Percentiles rank a stretch among this genome's conserved stretches.
Conservation (phyloP, 352 stramenopile species). For the Pythium scleroteichum region DNA sequence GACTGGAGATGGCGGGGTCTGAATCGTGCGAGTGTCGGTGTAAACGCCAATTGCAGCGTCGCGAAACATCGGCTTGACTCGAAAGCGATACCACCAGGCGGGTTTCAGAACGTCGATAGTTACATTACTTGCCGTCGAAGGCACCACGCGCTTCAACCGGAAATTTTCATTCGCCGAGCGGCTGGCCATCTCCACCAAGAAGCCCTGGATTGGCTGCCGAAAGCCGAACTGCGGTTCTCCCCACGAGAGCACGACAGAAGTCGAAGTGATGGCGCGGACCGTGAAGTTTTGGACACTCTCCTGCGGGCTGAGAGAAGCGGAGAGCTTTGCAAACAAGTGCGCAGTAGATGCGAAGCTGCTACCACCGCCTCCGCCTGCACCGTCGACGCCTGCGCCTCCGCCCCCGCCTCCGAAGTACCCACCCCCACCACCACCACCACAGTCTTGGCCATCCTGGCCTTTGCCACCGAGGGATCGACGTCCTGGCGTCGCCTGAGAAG, state of each 20-base stretch:
- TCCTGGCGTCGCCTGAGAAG: constrained; percentile 42
- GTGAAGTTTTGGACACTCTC: constrained; percentile 34
- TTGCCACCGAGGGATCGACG: constrained; percentile 44
- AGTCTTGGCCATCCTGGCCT: constrained; percentile 75
- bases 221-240: constrained; percentile 39
- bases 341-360: constrained; percentile 51
- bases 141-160: constrained; percentile 38
- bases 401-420: constrained; percentile 78
- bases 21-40: constrained; percentile 35
- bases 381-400: constrained; percentile 61
- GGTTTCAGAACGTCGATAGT: constrained; percentile 32
- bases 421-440: constrained; percentile 71
- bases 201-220: constrained; percentile 41
- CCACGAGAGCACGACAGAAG: constrained; percentile 44
- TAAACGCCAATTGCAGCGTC: constrained; percentile 35
- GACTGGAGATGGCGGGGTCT: constrained; percentile 32
- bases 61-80: constrained; percentile 48
- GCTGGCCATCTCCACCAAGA: constrained; percentile 65
- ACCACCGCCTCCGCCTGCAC: constrained; percentile 57
- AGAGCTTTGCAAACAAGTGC: constrained; percentile 17
- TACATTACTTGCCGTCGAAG: constrained; percentile 17
- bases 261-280: constrained; percentile 33
- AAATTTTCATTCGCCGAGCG: constrained; percentile 61
- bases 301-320: constrained; percentile 11
- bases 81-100: constrained; percentile 50